Conservation (phyloP, 2,329 filamentous ascomycete genomes). For the Coniochaeta ligniaria region DNA sequence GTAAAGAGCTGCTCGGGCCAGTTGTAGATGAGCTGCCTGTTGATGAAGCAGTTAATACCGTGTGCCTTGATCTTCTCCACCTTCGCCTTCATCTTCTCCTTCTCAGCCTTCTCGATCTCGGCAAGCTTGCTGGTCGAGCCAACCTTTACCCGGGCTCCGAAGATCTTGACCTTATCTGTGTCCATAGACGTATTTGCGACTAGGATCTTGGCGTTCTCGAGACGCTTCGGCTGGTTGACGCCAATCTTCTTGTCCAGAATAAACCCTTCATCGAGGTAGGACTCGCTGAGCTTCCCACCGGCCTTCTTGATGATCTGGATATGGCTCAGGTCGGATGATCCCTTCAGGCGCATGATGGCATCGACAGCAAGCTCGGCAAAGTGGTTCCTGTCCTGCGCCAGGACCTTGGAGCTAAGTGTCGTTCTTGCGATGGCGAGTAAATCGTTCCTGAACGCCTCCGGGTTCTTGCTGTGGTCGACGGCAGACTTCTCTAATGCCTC, state of each 20-base stretch:
- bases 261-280: conserved; percentile 95
- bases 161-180: conserved; percentile 99
- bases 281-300: conserved; percentile 93
- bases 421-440: conserved; percentile 86
- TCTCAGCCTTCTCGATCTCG: conserved; percentile 96
- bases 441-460: conserved; percentile 81
- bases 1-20: conserved; percentile 99
- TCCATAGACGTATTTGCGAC: conserved; percentile 99
- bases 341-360: conserved; percentile 82
- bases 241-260: conserved; percentile 99
- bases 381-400: conserved; percentile 87
- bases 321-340: conserved; percentile 88
- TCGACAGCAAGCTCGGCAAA: conserved; percentile 87
- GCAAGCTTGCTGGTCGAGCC: conserved; percentile 93
- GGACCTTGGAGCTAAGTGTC: conserved; percentile 93
- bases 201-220: conserved; percentile 97
- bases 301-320: conserved; percentile 99
- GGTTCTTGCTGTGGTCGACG: conserved; percentile 81
- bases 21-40: conserved; percentile 98
- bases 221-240: conserved; percentile 93
- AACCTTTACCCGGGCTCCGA: conserved; percentile 94
- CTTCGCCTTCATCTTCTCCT: conserved; percentile 99
- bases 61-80: conserved; percentile 98
- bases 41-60: conserved; percentile 99
- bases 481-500: conserved; percentile 76